These are phyloP conservation scores for Aspergillus saccharolyticus DNA, from an alignment of 495 filamentous ascomycete genomes.

Conservation along the genomic window DNA sequence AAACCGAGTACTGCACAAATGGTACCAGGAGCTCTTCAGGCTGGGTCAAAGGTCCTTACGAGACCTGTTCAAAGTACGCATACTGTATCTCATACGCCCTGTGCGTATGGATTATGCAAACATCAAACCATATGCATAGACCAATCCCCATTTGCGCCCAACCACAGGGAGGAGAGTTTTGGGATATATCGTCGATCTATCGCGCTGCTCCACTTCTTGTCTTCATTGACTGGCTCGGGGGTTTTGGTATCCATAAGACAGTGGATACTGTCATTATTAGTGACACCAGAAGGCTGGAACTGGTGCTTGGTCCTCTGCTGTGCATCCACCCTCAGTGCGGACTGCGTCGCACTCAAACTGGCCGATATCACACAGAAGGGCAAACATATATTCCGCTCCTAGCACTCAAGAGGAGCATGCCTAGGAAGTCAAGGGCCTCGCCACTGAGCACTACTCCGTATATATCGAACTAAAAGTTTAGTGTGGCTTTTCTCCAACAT, in stretches of 20 bases:
- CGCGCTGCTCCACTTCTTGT: slow-evolving; percentile 4
- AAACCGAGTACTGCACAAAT: background rate
- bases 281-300: slow-evolving; percentile 16
- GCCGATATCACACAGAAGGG: background rate
- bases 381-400: background rate
- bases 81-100: background rate
- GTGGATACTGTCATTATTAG: slow-evolving; percentile 8
- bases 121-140: background rate
- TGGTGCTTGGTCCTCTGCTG: slow-evolving; percentile 6
- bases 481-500: slow-evolving; percentile 15
- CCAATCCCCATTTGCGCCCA: background rate
- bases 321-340: background rate
- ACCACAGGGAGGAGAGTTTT: slow-evolving; percentile 7
- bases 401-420: background rate
- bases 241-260: slow-evolving; percentile 3
- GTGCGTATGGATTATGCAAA: slow-evolving; percentile 1
- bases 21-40: background rate
- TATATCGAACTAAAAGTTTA: background rate
- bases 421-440: background rate
- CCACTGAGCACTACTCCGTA: background rate
- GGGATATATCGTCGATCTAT: slow-evolving; percentile 11
- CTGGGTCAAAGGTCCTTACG: background rate
- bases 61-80: background rate
- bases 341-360: background rate
- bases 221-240: background rate